Evolutionary conservation across 2,329 filamentous ascomycete species (phyloP), one percentile per base, ranked within the genome.

Genomic region (Fusarium gaditjirri): DNA sequence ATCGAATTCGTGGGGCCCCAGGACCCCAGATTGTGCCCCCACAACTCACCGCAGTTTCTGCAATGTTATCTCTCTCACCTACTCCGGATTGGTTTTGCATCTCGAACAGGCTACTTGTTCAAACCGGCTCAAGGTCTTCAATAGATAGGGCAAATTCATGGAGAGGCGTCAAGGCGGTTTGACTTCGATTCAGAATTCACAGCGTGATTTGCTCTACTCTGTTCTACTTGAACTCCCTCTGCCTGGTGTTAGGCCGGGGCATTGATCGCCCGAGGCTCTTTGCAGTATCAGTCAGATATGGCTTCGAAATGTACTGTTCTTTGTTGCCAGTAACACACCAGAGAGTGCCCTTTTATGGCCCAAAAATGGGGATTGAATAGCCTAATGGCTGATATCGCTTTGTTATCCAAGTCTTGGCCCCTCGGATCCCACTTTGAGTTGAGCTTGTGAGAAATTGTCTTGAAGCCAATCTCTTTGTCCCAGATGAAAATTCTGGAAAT

Each of bases 1-100:
- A 44, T 56, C 19, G 39, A 64, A 59, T 74, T 78, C 76, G 77
- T 66, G 77, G 77, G 77, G 77, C 77, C 77, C 77, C 77, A 62
- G 50, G 56, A 56, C 54, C 61, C 62, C 57, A 33, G 68, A 47
- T 68, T 52, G 62, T 63, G 43, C 63, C 73, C 70, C 61, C 38
- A 55, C 61, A 44, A 53, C 74, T 76, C 75, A 76, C 75, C 72
- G 74, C 65, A 65, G 42, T 78, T 66, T 52, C 38, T 47, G 42
- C 27, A 38, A 10, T 69, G 53, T 63, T 53, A 50, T 54, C 56
- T 61, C 52, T 58, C 35, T 27, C 19, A 29, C 19, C 36, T 41
- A 33, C 38, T 33, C 54, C 35, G 16, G 46, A 46, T 13, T 38
- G 39, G 21, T 49, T 25, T 27, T 29, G 46, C 4, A 33, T 19